A percentile compares a stretch with the other conserved stretches of the same genome.
Conservation (phyloP, 225 moss, liverwort and hornwort genomes). For the Pseudoscleropodium purum region DNA sequence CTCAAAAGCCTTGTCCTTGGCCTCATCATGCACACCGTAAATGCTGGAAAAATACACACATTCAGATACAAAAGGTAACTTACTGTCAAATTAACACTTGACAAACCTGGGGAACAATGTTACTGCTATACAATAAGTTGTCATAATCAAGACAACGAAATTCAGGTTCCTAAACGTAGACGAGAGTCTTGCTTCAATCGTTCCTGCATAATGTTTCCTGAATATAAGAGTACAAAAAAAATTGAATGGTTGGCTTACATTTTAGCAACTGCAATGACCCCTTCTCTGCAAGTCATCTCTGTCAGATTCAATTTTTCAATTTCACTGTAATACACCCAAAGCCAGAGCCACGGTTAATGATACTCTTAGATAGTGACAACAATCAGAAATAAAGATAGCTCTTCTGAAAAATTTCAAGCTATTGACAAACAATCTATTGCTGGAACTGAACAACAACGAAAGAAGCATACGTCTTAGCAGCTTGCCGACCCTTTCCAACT, state of each 20-base stretch:
- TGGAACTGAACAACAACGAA: neutral
- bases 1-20: slow-evolving; percentile 91
- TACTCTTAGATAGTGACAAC: neutral
- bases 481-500: slow-evolving; percentile 86
- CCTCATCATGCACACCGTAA: slow-evolving; percentile 82
- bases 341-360: neutral
- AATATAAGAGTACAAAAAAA: neutral
- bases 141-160: neutral
- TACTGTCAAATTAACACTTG: neutral
- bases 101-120: neutral
- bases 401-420: neutral
- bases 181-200: neutral
- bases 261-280: slow-evolving; percentile 75
- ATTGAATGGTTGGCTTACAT: slow-evolving; percentile 28
- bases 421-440: neutral
- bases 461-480: slow-evolving; percentile 64
- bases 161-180: neutral
- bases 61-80: neutral
- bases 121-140: neutral
- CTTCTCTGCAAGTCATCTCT: slow-evolving; percentile 84
- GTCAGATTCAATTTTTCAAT: slow-evolving; percentile 71
- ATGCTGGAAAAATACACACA: slow-evolving; percentile 25
- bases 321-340: slow-evolving; percentile 32
- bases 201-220: slow-evolving; percentile 11
- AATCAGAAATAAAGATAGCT: neutral